phyloP scores from a whole-genome alignment of 768 basidiomycete species.

The Serendipita sp. region DNA sequence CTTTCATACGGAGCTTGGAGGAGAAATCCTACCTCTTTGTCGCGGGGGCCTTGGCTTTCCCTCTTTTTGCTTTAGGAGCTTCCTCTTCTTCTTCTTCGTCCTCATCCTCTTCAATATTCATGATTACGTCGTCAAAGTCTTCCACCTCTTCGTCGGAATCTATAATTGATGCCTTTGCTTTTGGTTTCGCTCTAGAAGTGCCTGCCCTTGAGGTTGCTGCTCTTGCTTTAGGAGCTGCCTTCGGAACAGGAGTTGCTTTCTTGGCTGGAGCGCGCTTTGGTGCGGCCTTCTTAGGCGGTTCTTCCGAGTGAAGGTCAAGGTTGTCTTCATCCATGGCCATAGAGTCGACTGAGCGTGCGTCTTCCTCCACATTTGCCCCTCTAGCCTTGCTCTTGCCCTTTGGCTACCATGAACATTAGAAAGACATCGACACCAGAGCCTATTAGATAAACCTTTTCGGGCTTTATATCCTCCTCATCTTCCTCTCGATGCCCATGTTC shows the following conservation, averaged over 20 bases:
- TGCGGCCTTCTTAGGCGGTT: conserved; percentile 13
- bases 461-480: conserved; percentile 36
- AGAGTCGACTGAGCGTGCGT: conserved; percentile 40
- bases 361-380: conserved; percentile 28
- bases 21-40: conserved; percentile 16
- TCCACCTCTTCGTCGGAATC: conserved; percentile 22
- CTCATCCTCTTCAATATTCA: conserved; percentile 34
- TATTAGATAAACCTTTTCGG: conserved; percentile 23
- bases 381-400: conserved; percentile 16
- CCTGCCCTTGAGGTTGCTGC: conserved; percentile 15
- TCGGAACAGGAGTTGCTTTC: conserved; percentile 20
- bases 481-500: conserved; percentile 35
- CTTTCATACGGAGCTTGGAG: not conserved
- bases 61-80: conserved; percentile 29
- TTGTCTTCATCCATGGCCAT: conserved; percentile 63
- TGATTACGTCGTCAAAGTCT: conserved; percentile 37
- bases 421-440: not conserved
- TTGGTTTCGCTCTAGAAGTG: conserved; percentile 33
- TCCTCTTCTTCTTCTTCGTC: conserved; percentile 33
- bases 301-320: conserved; percentile 28
- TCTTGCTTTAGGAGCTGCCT: conserved; percentile 23
- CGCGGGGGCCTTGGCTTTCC: conserved; percentile 43
- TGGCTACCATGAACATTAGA: not conserved
- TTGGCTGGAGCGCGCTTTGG: conserved; percentile 19
- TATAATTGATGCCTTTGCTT: conserved; percentile 32